These are phyloP conservation scores for Xylaria venustula DNA, from an alignment of 495 filamentous ascomycete species.

Conservation along the genomic window DNA sequence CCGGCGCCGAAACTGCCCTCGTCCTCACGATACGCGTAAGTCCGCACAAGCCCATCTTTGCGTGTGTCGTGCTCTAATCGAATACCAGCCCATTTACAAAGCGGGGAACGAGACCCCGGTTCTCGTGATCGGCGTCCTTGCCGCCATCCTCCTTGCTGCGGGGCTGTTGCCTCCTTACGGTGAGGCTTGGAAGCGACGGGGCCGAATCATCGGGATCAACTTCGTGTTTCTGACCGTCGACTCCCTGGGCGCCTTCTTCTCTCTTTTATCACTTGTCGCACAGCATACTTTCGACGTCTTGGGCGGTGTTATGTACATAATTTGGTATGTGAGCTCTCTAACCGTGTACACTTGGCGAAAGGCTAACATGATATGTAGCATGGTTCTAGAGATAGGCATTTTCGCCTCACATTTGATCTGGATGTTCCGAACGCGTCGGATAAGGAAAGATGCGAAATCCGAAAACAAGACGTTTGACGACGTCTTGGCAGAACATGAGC, in stretches of 20 bases:
- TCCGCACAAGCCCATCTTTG: constrained; percentile 11
- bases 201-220: constrained; percentile 70
- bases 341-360: too few species aligned
- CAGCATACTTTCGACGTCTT: constrained; percentile 70
- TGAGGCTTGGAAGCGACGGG: constrained; percentile 69
- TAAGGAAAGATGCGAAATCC: constrained; percentile 57
- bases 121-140: constrained; percentile 58
- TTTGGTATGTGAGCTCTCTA: constrained; percentile 48
- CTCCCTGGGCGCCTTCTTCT: constrained; percentile 71
- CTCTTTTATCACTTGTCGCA: constrained; percentile 67
- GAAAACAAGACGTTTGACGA: constrained; percentile 64
- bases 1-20: constrained; percentile 58
- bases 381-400: constrained; percentile 66
- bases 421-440: constrained; percentile 60
- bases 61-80: background rate
- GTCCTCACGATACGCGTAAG: constrained; percentile 61
- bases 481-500: constrained; percentile 45
- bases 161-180: constrained; percentile 70
- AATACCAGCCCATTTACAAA: constrained; percentile 46
- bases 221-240: constrained; percentile 67
- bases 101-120: constrained; percentile 52
- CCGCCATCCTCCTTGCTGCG: constrained; percentile 55
- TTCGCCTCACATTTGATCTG: constrained; percentile 67
- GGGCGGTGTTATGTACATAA: constrained; percentile 67
- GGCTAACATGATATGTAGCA: constrained; percentile 36